phyloP scores from a whole-genome alignment of 2,329 filamentous ascomycete genomes.

The Akanthomyces lecanii region DNA sequence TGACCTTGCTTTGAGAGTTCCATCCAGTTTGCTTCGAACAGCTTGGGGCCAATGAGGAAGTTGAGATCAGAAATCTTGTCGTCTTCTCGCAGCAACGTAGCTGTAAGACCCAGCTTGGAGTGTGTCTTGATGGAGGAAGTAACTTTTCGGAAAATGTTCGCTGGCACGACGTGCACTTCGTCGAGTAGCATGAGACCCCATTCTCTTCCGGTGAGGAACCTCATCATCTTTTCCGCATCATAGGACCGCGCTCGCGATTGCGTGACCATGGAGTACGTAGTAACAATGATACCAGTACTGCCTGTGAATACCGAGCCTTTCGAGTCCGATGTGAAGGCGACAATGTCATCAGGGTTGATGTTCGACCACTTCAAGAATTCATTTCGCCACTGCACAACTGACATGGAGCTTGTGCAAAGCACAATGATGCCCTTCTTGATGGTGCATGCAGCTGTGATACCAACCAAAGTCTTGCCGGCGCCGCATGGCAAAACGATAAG shows the following conservation, averaged over 20 bases:
- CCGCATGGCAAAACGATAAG: conserved; percentile 97
- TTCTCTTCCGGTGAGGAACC: conserved; percentile 81
- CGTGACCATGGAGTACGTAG: conserved; percentile 98
- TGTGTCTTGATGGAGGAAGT: conserved; percentile 92
- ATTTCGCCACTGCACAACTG: conserved; percentile 91
- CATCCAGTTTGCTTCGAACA: conserved; percentile 99
- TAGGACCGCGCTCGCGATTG: conserved; percentile 82
- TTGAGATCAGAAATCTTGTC: conserved; percentile 98
- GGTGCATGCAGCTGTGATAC: conserved; percentile 96
- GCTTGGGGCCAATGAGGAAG: conserved; percentile 93
- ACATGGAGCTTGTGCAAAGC: conserved; percentile 96
- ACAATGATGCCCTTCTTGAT: conserved; percentile 97
- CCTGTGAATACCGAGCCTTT: conserved; percentile 76
- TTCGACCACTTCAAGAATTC: conserved; percentile 99
- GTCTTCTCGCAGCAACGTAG: conserved; percentile 90
- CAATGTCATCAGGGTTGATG: conserved; percentile 85
- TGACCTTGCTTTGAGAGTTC: conserved; percentile 94
- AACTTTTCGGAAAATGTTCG: conserved; percentile 92
- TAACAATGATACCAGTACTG: conserved; percentile 93
- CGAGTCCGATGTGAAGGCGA: conserved; percentile 89
- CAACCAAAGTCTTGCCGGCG: conserved; percentile 93
- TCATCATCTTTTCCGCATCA: conserved; percentile 96
- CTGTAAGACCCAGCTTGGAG: conserved; percentile 89
- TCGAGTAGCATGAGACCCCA: conserved; percentile 98
- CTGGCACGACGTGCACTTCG: conserved; percentile 96